These are phyloP conservation scores for Nannochloris sp. DNA, from an alignment of 139 green algal species.

Conservation along the genomic window DNA sequence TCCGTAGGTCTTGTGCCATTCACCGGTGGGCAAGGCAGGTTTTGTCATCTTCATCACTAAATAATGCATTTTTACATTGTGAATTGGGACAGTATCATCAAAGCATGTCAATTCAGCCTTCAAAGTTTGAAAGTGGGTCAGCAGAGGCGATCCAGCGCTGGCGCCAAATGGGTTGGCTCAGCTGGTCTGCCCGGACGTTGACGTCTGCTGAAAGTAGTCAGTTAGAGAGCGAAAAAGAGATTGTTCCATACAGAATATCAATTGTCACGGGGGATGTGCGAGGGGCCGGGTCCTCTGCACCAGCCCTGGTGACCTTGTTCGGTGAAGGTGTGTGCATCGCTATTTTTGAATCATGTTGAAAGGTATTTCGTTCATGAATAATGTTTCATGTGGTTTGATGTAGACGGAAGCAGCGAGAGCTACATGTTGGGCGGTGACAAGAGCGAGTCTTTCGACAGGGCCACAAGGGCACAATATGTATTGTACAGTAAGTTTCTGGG, in stretches of 20 bases:
- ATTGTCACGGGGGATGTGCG: slow-evolving; percentile 73
- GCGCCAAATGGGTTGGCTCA: too few species aligned
- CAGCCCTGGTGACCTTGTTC: slow-evolving; percentile 22
- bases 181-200: too few species aligned
- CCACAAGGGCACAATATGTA: slow-evolving; percentile 37
- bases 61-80: too few species aligned
- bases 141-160: neutral
- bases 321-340: slow-evolving; percentile 15
- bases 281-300: slow-evolving; percentile 55
- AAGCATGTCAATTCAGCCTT: neutral
- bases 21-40: neutral
- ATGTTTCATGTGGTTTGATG: neutral
- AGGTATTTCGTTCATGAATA: neutral
- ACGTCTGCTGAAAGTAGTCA: neutral
- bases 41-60: neutral
- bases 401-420: slow-evolving; percentile 25
- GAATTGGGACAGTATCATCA: too few species aligned
- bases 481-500: slow-evolving; percentile 34
- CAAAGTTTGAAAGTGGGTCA: slow-evolving; percentile 4
- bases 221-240: neutral
- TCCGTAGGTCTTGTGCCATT: slow-evolving; percentile 1
- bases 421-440: slow-evolving; percentile 26
- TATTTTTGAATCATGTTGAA: too few species aligned
- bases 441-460: slow-evolving; percentile 36
- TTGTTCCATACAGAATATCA: slow-evolving; percentile 22